Evolutionary conservation across 2,329 filamentous ascomycete species (phyloP), one percentile per base, ranked within the genome.

Genomic region (Apiospora sp.): DNA sequence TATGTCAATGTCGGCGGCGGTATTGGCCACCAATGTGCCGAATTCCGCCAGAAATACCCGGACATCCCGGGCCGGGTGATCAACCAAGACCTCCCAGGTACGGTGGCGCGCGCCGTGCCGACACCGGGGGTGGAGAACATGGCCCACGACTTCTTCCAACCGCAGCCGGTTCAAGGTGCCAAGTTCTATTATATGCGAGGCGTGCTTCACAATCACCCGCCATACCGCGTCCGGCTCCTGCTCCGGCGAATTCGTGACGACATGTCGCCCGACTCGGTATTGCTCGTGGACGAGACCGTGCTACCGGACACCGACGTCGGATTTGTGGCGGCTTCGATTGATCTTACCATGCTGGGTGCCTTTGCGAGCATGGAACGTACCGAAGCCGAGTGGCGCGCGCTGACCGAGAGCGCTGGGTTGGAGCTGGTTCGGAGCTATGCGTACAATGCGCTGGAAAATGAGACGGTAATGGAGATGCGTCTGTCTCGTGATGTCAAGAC

Each of bases 121-220:
- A 37, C 16, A 13, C 61, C 16, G 5, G 61, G 61, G 8, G 43
- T 69, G 27, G 67, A 69, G 67, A 19, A 30, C 67, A 46, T 69
- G 34, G 41, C 46, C 19, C 67, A 69, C 27, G 67, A 69, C 67
- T 46, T 69, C 27, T 69, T 69, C 43, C 22, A 69, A 41, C 41
- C 41, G 16, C 67, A 69, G 67, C 34, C 67, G 2, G 16, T 46
- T n/a, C 4, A 30, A 24, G 67, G 67, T 7, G 81, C 81, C 6
- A 75, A 80, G 2, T 79, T 77, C 3, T 84, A 83, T 72, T 83
- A 79, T 76, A 79, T 83, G 79, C 81, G 82, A 72, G 77, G 76
- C 1, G 75, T 82, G 16, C 77, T 83, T n/a, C 82, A 84, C 74
- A 80, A 83, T 76, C 83, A 80, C 78, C 73, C 78, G 44, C 84